Percentiles rank a stretch among this genome's conserved stretches.
phyloP scores from a whole-genome alignment of 1,139 yeast species.

The Eremothecium coryli region DNA sequence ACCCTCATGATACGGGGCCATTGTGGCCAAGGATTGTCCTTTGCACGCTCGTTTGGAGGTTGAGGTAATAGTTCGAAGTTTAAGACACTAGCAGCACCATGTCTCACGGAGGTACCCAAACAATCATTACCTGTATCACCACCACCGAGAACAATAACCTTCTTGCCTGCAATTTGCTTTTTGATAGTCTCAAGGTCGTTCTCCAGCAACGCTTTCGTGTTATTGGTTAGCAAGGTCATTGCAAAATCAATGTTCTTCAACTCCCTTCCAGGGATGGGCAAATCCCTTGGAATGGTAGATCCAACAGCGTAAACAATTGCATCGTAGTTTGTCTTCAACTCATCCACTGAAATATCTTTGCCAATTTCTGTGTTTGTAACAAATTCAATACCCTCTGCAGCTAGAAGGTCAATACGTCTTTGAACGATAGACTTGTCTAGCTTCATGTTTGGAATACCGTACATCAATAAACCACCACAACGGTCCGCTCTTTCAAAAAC shows the following conservation, averaged over 20 bases:
- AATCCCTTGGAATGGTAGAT: slow-evolving; percentile 91
- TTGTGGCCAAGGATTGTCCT: slow-evolving; percentile 99
- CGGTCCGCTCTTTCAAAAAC: slow-evolving; percentile 92
- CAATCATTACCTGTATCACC: slow-evolving; percentile 99
- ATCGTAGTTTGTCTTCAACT: slow-evolving; percentile 55
- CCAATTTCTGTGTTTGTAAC: slow-evolving; percentile 73
- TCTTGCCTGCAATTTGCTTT: slow-evolving; percentile 66
- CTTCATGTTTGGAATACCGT: slow-evolving; percentile 99
- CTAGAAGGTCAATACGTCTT: slow-evolving; percentile 85
- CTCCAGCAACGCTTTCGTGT: slow-evolving; percentile 83
- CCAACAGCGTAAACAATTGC: slow-evolving; percentile 94
- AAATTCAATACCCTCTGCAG: slow-evolving; percentile 82
- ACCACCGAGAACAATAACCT: slow-evolving; percentile 96
- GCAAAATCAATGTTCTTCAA: slow-evolving; percentile 86
- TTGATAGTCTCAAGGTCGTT: slow-evolving; percentile 72
- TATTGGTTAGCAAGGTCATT: slow-evolving; percentile 81
- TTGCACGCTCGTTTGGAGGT: slow-evolving; percentile 79
- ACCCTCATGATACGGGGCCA: slow-evolving; percentile 98
- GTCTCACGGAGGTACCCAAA: slow-evolving; percentile 95
- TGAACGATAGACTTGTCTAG: slow-evolving; percentile 86
- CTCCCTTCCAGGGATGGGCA: slow-evolving; percentile 89
- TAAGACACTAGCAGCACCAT: slow-evolving; percentile 91
- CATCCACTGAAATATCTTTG: slow-evolving; percentile 65
- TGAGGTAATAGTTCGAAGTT: slow-evolving; percentile 92
- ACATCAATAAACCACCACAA: slow-evolving; percentile 95